Evolutionary conservation across 73 alveolate genomes (phyloP), one percentile per base, ranked within the genome.

Genomic region (Halteria grandinella): DNA sequence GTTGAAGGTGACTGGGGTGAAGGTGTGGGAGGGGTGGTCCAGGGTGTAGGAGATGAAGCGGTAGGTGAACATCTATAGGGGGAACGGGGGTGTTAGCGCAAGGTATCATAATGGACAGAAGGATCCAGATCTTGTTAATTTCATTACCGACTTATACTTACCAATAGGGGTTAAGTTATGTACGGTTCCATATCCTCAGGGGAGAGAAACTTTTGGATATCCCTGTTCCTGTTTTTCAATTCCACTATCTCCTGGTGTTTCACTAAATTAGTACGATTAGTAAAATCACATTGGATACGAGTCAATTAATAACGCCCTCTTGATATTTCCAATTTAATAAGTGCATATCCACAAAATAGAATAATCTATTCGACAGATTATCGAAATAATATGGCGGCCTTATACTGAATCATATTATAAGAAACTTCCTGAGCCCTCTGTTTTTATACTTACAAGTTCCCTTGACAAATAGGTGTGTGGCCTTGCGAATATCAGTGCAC

Each of bases 401-500:
- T n/a, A n/a, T n/a, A n/a, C n/a, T n/a, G n/a, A n/a, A n/a, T n/a
- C n/a, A n/a, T n/a, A n/a, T n/a, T n/a, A n/a, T n/a, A n/a, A n/a
- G n/a, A n/a, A n/a, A n/a, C n/a, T n/a, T n/a, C n/a, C n/a, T n/a
- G n/a, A n/a, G n/a, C n/a, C n/a, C n/a, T n/a, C n/a, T n/a, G n/a
- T n/a, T n/a, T n/a, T n/a, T n/a, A n/a, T 12, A 60, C 77, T 41
- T 66, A 66, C 80, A 7, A 2, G 64, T 24, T 24, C 80, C 80
- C 15, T 45, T 43, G 18, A 66, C 32, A 47, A 66, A 66, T 23
- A 66, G 52, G 29, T 15, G 51, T 21, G 18, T 41, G 5, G 80
- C 80, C 4, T 45, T 4, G 41, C 25, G n/a, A n/a, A n/a, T n/a
- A n/a, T 25, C 27, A 66, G 31, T 3, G 51, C 7, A 37, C 80